Percentiles rank a stretch among this genome's conserved stretches.
These are phyloP conservation scores for Tritrichomonas foetus DNA, from an alignment of 208 protist genomes.

Conservation along the genomic window DNA sequence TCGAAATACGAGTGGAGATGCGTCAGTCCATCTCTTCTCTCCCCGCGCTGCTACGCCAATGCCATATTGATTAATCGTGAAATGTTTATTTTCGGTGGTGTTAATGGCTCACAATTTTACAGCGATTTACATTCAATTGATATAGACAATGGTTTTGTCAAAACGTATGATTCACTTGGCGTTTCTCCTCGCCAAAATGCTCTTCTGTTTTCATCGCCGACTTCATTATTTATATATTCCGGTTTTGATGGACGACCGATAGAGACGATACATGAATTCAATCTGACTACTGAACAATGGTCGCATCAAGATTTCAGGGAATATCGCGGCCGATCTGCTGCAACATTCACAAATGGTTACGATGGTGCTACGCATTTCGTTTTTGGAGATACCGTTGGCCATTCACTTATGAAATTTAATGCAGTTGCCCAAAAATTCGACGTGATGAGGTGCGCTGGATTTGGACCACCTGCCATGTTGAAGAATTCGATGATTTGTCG, in stretches of 20 bases:
- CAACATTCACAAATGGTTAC: too few relatives aligned
- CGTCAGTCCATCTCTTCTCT: neutral
- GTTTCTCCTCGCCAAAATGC: neutral
- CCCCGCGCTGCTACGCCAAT: neutral
- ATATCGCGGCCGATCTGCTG: too few relatives aligned
- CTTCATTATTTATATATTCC: too few relatives aligned
- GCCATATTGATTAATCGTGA: neutral
- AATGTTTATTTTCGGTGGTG: neutral
- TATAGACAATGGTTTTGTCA: neutral
- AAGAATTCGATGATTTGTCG: neutral
- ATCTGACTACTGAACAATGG: too few relatives aligned
- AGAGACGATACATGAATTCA: too few relatives aligned
- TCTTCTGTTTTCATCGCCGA: too few relatives aligned
- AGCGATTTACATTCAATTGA: neutral
- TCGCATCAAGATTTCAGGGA: too few relatives aligned
- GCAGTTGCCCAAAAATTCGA: too few relatives aligned
- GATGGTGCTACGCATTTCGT: too few relatives aligned
- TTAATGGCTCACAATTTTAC: neutral
- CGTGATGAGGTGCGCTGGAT: neutral
- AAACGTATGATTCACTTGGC: neutral
- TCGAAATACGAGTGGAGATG: neutral
- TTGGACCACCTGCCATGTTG: neutral
- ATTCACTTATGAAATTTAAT: too few relatives aligned
- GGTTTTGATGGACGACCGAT: too few relatives aligned
- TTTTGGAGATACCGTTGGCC: too few relatives aligned